Evolutionary conservation across 768 basidiomycete species (phyloP).

Genomic region (Termitomyces sp.): DNA sequence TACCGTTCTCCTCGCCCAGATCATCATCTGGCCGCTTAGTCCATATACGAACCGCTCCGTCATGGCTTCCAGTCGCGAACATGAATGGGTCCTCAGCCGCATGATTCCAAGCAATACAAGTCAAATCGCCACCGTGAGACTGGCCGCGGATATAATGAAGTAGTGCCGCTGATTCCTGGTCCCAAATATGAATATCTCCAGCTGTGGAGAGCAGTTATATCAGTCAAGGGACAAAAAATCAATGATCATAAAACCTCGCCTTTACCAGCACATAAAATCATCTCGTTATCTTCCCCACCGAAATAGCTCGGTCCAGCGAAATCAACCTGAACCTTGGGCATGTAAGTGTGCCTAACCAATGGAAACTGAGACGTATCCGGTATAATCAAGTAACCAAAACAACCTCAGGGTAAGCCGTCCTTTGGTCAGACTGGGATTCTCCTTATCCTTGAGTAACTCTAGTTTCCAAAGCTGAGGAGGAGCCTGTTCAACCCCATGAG

Average conservation of each 20-base stretch:
- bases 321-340: slow-evolving; percentile 65
- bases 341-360: slow-evolving; percentile 61
- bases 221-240: background rate
- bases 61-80: slow-evolving; percentile 78
- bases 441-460: slow-evolving; percentile 46
- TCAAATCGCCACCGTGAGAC: slow-evolving; percentile 65
- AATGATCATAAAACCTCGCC: slow-evolving; percentile 32
- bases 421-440: slow-evolving; percentile 28
- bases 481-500: slow-evolving; percentile 38
- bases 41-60: slow-evolving; percentile 76
- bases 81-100: slow-evolving; percentile 62
- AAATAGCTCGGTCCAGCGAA: slow-evolving; percentile 84
- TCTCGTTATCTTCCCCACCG: slow-evolving; percentile 75
- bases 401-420: slow-evolving; percentile 43
- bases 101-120: slow-evolving; percentile 81
- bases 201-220: slow-evolving; percentile 35
- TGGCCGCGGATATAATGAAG: slow-evolving; percentile 70
- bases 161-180: slow-evolving; percentile 72
- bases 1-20: background rate
- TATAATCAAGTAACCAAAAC: slow-evolving; percentile 11
- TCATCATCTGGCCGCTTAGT: slow-evolving; percentile 39
- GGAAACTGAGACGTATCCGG: slow-evolving; percentile 9
- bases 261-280: slow-evolving; percentile 79
- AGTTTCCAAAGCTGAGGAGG: slow-evolving; percentile 76
- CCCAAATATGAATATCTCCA: slow-evolving; percentile 86